Conservation (phyloP, 2,329 filamentous ascomycete species). For the Epichloe typhina region DNA sequence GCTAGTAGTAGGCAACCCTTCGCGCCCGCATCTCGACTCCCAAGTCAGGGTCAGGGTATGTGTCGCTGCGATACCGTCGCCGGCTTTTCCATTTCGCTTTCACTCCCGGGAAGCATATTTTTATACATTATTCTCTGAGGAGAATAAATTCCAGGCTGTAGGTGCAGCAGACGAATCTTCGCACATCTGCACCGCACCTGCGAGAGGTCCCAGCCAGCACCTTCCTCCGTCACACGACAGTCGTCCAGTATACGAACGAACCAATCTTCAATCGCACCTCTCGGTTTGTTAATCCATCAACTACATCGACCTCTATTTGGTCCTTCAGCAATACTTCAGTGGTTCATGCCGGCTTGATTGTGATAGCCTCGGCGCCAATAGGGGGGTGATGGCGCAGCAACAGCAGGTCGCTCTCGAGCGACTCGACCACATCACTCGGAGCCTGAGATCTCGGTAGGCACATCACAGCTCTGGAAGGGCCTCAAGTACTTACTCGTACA, state of each 20-base stretch:
- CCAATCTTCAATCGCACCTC: neutral
- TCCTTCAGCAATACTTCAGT: neutral
- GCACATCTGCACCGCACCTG: slow-evolving; percentile 3
- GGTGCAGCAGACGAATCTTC: slow-evolving; percentile 1
- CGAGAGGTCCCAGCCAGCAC: slow-evolving; percentile 4
- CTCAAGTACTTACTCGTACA: slow-evolving; percentile 8
- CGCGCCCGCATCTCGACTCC: neutral
- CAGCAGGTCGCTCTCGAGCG: slow-evolving; percentile 41
- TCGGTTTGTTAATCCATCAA: neutral
- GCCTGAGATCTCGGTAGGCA: slow-evolving; percentile 41
- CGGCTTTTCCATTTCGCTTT: neutral
- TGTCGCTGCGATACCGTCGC: neutral
- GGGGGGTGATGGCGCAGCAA: slow-evolving; percentile 28
- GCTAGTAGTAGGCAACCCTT: neutral
- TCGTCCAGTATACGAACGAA: neutral
- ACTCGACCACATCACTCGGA: slow-evolving; percentile 40
- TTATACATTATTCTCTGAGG: neutral
- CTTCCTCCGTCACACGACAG: slow-evolving; percentile 2
- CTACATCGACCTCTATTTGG: neutral
- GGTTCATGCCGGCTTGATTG: slow-evolving; percentile 18
- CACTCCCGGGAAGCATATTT: neutral
- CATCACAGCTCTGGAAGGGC: neutral
- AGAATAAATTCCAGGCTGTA: neutral
- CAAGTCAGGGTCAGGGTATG: neutral
- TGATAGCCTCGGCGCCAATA: slow-evolving; percentile 11